Conservation (phyloP, 805 yeast genomes). For the Teunomyces pallodes region DNA sequence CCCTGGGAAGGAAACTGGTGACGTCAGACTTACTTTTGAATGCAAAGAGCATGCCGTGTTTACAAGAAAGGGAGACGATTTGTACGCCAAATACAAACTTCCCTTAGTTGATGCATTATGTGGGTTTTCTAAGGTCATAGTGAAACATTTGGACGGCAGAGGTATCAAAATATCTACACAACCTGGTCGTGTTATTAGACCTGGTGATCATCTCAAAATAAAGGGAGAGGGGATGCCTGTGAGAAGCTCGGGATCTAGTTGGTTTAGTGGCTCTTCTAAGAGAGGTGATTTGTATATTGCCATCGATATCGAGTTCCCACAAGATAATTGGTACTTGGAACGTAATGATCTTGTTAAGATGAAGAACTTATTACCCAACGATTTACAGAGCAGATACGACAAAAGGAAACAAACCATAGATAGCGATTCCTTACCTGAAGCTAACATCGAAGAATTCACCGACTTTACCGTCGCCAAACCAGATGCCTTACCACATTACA, state of each 20-base stretch:
- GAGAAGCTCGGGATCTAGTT: conserved; percentile 20
- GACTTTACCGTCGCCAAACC: conserved; percentile 29
- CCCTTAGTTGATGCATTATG: conserved; percentile 80
- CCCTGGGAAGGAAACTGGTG: conserved; percentile 73
- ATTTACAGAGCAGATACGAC: conserved; percentile 22
- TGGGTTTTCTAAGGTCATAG: conserved; percentile 67
- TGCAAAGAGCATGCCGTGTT: conserved; percentile 50
- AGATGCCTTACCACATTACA: conserved; percentile 31
- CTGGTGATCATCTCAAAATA: conserved; percentile 66
- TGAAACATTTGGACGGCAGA: conserved; percentile 79
- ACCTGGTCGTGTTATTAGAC: conserved; percentile 76
- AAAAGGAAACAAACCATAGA: conserved; percentile 22
- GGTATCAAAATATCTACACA: conserved; percentile 63
- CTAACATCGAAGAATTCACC: conserved; percentile 36
- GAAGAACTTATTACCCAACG: conserved; percentile 52
- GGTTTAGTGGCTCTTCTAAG: conserved; percentile 27
- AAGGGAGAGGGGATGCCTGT: conserved; percentile 84
- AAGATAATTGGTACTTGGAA: conserved; percentile 81
- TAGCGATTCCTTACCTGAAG: conserved; percentile 29
- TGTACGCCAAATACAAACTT: conserved; percentile 57
- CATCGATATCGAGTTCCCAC: conserved; percentile 77
- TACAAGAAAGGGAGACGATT: conserved; percentile 58
- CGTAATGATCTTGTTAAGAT: conserved; percentile 58
- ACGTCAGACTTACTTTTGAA: conserved; percentile 62
- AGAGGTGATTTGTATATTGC: conserved; percentile 72